Percentiles rank a stretch among this genome's conserved stretches.
Evolutionary conservation across 768 basidiomycete species (phyloP).

Genomic region (Tulasnella sp.): DNA sequence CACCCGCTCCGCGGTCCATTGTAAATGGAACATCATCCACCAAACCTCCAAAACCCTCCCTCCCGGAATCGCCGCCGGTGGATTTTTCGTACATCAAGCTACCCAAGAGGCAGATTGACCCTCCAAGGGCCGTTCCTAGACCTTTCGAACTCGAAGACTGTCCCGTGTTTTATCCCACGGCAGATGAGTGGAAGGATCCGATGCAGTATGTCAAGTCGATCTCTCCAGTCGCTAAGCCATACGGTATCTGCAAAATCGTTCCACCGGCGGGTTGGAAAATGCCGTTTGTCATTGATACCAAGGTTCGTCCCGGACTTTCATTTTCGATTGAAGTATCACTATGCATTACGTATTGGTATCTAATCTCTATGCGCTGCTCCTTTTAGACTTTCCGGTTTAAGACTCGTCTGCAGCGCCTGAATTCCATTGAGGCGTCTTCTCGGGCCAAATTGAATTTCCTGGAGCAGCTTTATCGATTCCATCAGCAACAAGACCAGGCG

Average conservation of each 20-base stretch:
- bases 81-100: conserved; percentile 66
- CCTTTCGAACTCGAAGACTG: conserved; percentile 83
- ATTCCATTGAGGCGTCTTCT: conserved; percentile 94
- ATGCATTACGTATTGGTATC: background rate
- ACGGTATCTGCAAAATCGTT: conserved; percentile 91
- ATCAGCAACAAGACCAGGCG: conserved; percentile 86
- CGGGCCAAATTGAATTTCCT: conserved; percentile 94
- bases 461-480: conserved; percentile 92
- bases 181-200: conserved; percentile 89
- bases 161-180: conserved; percentile 75
- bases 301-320: conserved; percentile 41
- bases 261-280: conserved; percentile 91
- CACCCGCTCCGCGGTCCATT: conserved; percentile 7
- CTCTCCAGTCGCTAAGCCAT: conserved; percentile 52
- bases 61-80: conserved; percentile 48
- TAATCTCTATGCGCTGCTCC: background rate
- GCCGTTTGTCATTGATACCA: conserved; percentile 90
- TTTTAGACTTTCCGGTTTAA: conserved; percentile 81
- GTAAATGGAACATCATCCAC: background rate
- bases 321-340: background rate
- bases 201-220: conserved; percentile 85
- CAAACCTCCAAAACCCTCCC: conserved; percentile 28
- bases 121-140: conserved; percentile 27
- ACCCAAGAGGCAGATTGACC: conserved; percentile 5
- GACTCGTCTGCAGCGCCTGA: conserved; percentile 86